These are phyloP conservation scores for Xylaria cubensis DNA, from an alignment of 495 filamentous ascomycete species.

Conservation along the genomic window DNA sequence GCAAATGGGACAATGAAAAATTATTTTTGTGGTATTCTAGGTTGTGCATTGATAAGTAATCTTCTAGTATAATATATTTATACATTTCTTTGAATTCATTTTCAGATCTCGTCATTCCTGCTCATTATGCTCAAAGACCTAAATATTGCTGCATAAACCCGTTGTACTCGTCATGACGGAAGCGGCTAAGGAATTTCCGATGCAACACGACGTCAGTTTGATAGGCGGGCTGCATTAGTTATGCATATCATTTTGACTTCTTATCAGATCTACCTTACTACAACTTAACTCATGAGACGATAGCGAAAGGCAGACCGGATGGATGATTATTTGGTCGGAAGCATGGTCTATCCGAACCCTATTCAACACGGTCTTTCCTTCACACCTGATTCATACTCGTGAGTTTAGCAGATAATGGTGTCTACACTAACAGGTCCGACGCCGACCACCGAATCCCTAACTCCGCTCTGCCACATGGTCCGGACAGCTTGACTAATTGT, in stretches of 20 bases:
- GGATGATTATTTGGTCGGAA: background rate
- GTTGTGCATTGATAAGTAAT: background rate
- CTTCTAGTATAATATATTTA: background rate
- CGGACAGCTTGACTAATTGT: background rate
- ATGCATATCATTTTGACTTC: background rate
- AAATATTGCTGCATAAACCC: background rate
- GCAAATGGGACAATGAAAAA: background rate
- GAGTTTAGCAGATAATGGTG: background rate
- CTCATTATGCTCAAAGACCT: background rate
- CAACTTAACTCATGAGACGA: background rate
- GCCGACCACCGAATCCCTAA: slow-evolving; percentile 18
- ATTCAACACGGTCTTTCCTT: background rate
- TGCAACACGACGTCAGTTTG: slow-evolving; percentile 3
- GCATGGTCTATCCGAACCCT: background rate
- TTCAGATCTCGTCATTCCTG: background rate
- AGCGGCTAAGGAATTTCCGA: background rate
- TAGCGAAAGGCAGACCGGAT: background rate
- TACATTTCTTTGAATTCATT: background rate
- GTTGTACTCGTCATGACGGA: background rate
- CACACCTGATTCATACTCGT: background rate
- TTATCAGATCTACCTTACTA: slow-evolving; percentile 1
- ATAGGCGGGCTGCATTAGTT: background rate
- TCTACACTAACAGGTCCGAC: background rate
- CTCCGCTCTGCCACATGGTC: background rate
- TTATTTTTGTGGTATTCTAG: background rate